A percentile compares a stretch with the other conserved stretches of the same genome.
Conservation (phyloP, 108 stramenopile species). For the Fragilaria radians region DNA sequence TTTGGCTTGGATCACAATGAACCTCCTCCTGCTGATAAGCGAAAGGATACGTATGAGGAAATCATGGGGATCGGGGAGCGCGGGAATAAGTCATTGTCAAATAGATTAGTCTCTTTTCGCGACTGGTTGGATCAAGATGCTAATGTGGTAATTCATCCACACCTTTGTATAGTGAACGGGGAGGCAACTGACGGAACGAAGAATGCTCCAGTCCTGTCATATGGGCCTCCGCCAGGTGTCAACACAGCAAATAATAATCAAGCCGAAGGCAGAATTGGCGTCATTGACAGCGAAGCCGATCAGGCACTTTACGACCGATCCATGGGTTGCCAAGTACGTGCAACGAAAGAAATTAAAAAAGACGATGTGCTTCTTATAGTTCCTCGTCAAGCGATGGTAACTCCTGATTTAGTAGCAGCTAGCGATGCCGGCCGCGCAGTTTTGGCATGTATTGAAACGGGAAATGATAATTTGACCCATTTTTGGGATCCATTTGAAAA, state of each 20-base stretch:
- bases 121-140: conserved; percentile 70
- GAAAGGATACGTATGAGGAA: conserved; percentile 28
- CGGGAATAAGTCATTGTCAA: conserved; percentile 49
- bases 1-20: neutral
- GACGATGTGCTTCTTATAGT: conserved; percentile 69
- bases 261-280: conserved; percentile 48
- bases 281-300: conserved; percentile 58
- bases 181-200: conserved; percentile 86
- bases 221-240: conserved; percentile 35
- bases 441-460: conserved; percentile 52
- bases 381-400: conserved; percentile 66
- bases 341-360: conserved; percentile 64
- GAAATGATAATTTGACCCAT: neutral
- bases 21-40: neutral
- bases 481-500: conserved; percentile 81
- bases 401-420: conserved; percentile 76
- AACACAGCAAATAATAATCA: conserved; percentile 6
- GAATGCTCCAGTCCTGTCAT: conserved; percentile 71
- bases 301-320: conserved; percentile 74
- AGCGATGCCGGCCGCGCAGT: conserved; percentile 81
- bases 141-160: conserved; percentile 48
- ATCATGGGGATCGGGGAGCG: conserved; percentile 40
- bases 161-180: conserved; percentile 76
- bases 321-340: conserved; percentile 79
- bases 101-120: conserved; percentile 60